These are phyloP conservation scores for Paratinospora sagittata DNA, from an alignment of 164 flowering plant genomes.

Conservation along the genomic window DNA sequence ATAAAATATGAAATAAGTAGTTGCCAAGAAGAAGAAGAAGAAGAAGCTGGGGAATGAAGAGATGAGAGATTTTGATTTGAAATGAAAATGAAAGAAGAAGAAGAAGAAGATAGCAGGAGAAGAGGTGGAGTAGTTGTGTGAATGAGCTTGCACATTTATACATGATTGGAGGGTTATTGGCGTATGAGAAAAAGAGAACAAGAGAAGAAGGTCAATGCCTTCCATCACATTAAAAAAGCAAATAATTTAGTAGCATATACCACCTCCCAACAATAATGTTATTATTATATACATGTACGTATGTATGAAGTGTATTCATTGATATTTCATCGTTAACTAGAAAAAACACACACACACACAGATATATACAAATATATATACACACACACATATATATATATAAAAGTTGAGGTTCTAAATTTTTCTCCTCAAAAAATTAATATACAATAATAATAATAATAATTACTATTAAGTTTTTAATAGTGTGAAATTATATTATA, in stretches of 20 bases:
- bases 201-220: constrained; percentile 12
- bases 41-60: neutral
- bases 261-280: neutral
- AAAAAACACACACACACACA: too few species aligned
- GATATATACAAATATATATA: too few species aligned
- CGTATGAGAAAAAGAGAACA: neutral
- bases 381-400: neutral
- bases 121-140: neutral
- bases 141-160: neutral
- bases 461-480: too few species aligned
- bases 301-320: neutral
- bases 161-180: neutral
- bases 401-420: neutral
- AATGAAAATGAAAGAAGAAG: neutral
- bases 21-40: too few species aligned
- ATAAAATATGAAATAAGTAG: too few species aligned
- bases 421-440: neutral
- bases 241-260: neutral
- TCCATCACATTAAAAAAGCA: constrained; percentile 5
- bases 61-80: neutral
- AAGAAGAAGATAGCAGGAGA: neutral
- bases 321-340: neutral
- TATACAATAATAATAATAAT: too few species aligned
- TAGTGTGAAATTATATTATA: too few species aligned
- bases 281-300: too few species aligned